Evolutionary conservation across 2,329 filamentous ascomycete genomes (phyloP).

Genomic region (Thyridium curvatum): DNA sequence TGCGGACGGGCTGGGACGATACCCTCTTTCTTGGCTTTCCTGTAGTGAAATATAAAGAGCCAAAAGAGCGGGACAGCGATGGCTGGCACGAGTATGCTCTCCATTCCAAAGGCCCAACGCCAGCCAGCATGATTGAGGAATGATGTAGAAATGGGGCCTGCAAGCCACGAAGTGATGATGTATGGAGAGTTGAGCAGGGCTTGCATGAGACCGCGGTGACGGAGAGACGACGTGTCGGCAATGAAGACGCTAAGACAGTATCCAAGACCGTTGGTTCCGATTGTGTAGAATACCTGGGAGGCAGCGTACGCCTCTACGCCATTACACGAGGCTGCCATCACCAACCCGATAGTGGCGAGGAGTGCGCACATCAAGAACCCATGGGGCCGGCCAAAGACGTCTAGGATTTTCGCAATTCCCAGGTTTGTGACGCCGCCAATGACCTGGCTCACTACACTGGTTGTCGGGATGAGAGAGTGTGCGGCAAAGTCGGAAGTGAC

Average conservation of each 20-base stretch:
- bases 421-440: slow-evolving; percentile 30
- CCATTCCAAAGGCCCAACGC: slow-evolving; percentile 52
- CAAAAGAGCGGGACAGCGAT: slow-evolving; percentile 29
- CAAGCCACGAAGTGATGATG: slow-evolving; percentile 41
- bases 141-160: slow-evolving; percentile 31
- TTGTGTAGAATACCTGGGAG: slow-evolving; percentile 58
- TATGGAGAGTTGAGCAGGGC: slow-evolving; percentile 35
- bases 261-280: slow-evolving; percentile 41
- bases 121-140: slow-evolving; percentile 32
- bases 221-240: slow-evolving; percentile 34
- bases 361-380: slow-evolving; percentile 35
- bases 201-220: slow-evolving; percentile 35
- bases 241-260: slow-evolving; percentile 35
- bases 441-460: slow-evolving; percentile 51
- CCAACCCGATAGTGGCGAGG: slow-evolving; percentile 44
- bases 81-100: slow-evolving; percentile 53
- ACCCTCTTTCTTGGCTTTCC: slow-evolving; percentile 43
- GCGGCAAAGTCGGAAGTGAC: slow-evolving; percentile 59
- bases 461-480: slow-evolving; percentile 60
- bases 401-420: slow-evolving; percentile 40
- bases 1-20: slow-evolving; percentile 26
- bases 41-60: slow-evolving; percentile 27
- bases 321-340: slow-evolving; percentile 56
- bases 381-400: slow-evolving; percentile 41
- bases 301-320: slow-evolving; percentile 53